Conservation (phyloP, 1,139 yeast species). For the Yamadazyma aaseri region DNA sequence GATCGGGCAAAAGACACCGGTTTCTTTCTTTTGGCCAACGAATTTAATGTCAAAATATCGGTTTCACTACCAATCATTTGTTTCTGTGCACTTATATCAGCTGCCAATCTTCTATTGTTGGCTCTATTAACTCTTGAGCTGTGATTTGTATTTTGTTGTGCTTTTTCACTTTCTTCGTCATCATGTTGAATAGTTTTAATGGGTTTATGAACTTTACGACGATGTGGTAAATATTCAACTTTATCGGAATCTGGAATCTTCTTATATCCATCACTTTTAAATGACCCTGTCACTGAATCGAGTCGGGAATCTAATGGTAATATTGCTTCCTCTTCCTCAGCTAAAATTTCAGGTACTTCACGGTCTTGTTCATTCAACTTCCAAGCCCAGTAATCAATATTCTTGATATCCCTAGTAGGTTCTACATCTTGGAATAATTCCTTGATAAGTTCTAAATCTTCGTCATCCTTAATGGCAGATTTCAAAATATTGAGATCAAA, state of each 20-base stretch:
- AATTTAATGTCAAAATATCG: slow-evolving; percentile 72
- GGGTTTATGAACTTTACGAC: slow-evolving; percentile 50
- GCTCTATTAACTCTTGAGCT: slow-evolving; percentile 88
- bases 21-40: slow-evolving; percentile 83
- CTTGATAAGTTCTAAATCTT: slow-evolving; percentile 59
- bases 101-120: slow-evolving; percentile 84
- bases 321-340: slow-evolving; percentile 22
- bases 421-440: slow-evolving; percentile 35
- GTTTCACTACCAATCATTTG: slow-evolving; percentile 79
- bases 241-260: slow-evolving; percentile 75
- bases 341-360: slow-evolving; percentile 22
- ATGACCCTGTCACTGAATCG: slow-evolving; percentile 57
- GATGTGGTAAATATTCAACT: slow-evolving; percentile 75
- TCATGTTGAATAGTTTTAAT: slow-evolving; percentile 58
- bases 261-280: slow-evolving; percentile 71
- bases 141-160: slow-evolving; percentile 27
- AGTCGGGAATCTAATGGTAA: slow-evolving; percentile 33
- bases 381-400: slow-evolving; percentile 70
- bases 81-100: slow-evolving; percentile 81
- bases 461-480: slow-evolving; percentile 62
- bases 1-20: slow-evolving; percentile 96
- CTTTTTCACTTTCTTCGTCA: slow-evolving; percentile 44
- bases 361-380: slow-evolving; percentile 39
- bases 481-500: slow-evolving; percentile 55
- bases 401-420: slow-evolving; percentile 29